Conservation (phyloP, 768 basidiomycete genomes). For the Fistulinella prunicolor region DNA sequence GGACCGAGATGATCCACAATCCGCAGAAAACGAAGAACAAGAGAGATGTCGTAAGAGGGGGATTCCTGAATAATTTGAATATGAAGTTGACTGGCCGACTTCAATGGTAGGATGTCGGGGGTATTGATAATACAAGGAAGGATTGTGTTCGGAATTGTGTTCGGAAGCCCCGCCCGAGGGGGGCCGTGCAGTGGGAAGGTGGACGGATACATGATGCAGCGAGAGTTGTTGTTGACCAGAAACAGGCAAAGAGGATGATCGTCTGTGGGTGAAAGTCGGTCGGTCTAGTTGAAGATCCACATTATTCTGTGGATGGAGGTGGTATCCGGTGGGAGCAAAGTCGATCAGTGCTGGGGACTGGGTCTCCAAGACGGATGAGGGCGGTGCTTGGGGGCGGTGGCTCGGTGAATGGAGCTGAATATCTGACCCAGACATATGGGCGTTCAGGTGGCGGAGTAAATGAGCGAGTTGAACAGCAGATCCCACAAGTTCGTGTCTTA, state of each 20-base stretch:
- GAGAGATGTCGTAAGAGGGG: conserved; percentile 10
- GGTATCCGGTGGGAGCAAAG: conserved; percentile 29
- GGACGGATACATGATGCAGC: conserved; percentile 11
- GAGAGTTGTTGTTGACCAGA: conserved; percentile 8
- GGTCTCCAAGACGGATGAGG: conserved; percentile 36
- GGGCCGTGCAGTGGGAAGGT: conserved; percentile 8
- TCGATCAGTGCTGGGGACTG: conserved; percentile 38
- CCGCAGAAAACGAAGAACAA: conserved; percentile 9
- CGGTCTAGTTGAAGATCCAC: conserved; percentile 18
- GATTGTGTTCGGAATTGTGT: conserved; percentile 4
- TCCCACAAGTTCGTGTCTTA: conserved; percentile 66
- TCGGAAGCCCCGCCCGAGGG: conserved; percentile 3
- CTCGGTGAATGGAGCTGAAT: conserved; percentile 37
- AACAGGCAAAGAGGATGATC: conserved; percentile 27
- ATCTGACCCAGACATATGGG: conserved; percentile 31
- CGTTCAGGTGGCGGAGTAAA: conserved; percentile 47
- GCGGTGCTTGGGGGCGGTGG: conserved; percentile 31
- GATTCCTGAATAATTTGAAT: conserved; percentile 15
- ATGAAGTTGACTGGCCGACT: conserved; percentile 14
- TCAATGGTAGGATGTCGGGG: conserved; percentile 4
- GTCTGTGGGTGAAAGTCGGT: conserved; percentile 23
- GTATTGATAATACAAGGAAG: conserved; percentile 17
- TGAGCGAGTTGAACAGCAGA: conserved; percentile 58
- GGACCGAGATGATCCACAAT: conserved; percentile 5
- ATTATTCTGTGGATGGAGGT: conserved; percentile 28